Evolutionary conservation across 2,329 filamentous ascomycete genomes (phyloP).

Genomic region (Pseudogymnoascus sp.): DNA sequence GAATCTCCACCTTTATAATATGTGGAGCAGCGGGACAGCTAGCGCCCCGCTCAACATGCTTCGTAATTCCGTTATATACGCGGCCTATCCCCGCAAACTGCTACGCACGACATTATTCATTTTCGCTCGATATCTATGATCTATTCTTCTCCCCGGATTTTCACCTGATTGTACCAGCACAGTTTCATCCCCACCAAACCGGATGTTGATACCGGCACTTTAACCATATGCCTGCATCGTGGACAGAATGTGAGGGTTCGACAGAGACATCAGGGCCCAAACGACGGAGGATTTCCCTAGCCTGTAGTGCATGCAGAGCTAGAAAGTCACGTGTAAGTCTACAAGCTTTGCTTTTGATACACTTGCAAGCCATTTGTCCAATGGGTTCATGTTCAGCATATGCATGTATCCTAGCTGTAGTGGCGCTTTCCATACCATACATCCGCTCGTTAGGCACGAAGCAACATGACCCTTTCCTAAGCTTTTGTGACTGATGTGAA

Average conservation of each 20-base stretch:
- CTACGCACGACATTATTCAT: background rate
- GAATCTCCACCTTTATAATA: background rate
- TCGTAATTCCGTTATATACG: background rate
- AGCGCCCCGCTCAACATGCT: background rate
- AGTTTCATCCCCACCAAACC: background rate
- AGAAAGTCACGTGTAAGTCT: conserved; percentile 29
- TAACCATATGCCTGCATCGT: background rate
- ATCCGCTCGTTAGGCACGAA: background rate
- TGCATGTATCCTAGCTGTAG: background rate
- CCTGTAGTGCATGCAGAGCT: conserved; percentile 34
- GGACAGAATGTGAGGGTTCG: background rate
- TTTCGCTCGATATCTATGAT: background rate
- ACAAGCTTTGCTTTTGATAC: background rate
- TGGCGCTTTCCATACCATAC: background rate
- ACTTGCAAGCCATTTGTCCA: background rate
- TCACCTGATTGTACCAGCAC: background rate
- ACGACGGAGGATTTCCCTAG: conserved; percentile 33
- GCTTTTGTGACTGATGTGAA: conserved; percentile 14
- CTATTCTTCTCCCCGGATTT: background rate
- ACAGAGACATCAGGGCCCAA: conserved; percentile 20
- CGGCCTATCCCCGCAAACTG: background rate
- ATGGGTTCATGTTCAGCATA: background rate
- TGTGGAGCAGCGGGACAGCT: background rate
- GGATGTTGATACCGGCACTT: background rate
- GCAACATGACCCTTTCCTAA: background rate